Percentiles rank a stretch among this genome's conserved stretches.
Evolutionary conservation across 2,329 filamentous ascomycete genomes (phyloP).

Genomic region (Cercospora sesami): DNA sequence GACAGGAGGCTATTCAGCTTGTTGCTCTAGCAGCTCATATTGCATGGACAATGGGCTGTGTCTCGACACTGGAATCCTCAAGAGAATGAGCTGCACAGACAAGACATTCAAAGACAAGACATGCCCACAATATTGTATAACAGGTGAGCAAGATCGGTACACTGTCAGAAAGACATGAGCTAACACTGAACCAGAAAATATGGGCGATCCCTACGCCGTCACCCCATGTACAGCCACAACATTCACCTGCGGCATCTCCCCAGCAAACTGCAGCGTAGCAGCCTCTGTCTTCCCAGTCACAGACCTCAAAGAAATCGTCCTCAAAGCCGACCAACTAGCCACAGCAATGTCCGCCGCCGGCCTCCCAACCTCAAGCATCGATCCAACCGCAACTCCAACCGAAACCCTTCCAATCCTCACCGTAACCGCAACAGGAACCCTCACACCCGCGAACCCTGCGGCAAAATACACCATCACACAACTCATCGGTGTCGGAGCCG

Average conservation of each 20-base stretch:
- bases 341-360: slow-evolving; percentile 13
- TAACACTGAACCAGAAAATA: slow-evolving; percentile 16
- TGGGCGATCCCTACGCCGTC: slow-evolving; percentile 10
- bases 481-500: slow-evolving; percentile 12
- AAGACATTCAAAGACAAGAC: slow-evolving; percentile 17
- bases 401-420: slow-evolving; percentile 11
- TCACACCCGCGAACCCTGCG: not conserved
- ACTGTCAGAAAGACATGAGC: not conserved
- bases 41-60: slow-evolving; percentile 26
- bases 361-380: slow-evolving; percentile 1
- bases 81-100: slow-evolving; percentile 22
- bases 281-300: slow-evolving; percentile 11
- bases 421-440: slow-evolving; percentile 8
- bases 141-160: slow-evolving; percentile 7
- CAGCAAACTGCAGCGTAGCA: slow-evolving; percentile 11
- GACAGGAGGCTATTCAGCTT: slow-evolving; percentile 16
- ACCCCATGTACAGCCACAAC: slow-evolving; percentile 17
- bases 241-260: slow-evolving; percentile 18
- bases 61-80: slow-evolving; percentile 22
- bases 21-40: slow-evolving; percentile 22
- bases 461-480: slow-evolving; percentile 2
- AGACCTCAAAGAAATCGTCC: slow-evolving; percentile 5
- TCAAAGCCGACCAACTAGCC: slow-evolving; percentile 11
- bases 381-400: not conserved
- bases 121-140: slow-evolving; percentile 24